Evolutionary conservation across 2,329 filamentous ascomycete species (phyloP).

Genomic region (Clonostachys rhizophaga): DNA sequence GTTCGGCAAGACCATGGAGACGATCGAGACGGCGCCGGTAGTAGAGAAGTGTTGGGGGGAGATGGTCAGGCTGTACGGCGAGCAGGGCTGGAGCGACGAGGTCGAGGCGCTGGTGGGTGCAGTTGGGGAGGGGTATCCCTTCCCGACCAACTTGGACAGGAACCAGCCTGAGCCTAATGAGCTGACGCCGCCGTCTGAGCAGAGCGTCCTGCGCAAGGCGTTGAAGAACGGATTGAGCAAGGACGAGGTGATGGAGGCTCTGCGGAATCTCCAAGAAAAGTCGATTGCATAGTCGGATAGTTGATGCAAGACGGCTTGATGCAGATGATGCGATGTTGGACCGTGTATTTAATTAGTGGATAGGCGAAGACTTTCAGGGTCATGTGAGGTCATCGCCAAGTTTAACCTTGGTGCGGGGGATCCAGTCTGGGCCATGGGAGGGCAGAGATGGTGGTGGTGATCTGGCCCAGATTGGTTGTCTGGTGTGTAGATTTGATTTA

Average conservation of each 20-base stretch:
- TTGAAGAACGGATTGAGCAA: slow-evolving; percentile 33
- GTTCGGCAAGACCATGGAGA: slow-evolving; percentile 62
- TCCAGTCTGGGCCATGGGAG: no score
- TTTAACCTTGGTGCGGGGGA: no score
- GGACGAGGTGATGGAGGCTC: slow-evolving; percentile 28
- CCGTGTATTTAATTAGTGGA: no score
- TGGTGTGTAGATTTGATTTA: no score
- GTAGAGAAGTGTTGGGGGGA: slow-evolving; percentile 38
- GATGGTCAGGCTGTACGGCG: slow-evolving; percentile 20
- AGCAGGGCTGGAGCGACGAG: slow-evolving; percentile 29
- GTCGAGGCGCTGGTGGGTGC: slow-evolving; percentile 42
- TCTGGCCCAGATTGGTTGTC: no score
- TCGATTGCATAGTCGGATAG: neutral
- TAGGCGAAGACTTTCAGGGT: no score
- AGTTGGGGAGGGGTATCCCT: slow-evolving; percentile 55
- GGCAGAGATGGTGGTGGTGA: no score
- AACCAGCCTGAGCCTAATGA: slow-evolving; percentile 49
- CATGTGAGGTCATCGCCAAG: no score
- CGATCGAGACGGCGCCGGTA: slow-evolving; percentile 44
- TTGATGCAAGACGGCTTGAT: no score
- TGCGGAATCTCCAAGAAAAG: slow-evolving; percentile 15
- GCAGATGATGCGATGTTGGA: no score
- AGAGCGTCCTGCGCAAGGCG: slow-evolving; percentile 40
- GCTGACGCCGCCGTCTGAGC: slow-evolving; percentile 57
- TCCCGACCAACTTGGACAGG: slow-evolving; percentile 56